phyloP scores from a whole-genome alignment of 805 yeast species.

The Metschnikowia matae region DNA sequence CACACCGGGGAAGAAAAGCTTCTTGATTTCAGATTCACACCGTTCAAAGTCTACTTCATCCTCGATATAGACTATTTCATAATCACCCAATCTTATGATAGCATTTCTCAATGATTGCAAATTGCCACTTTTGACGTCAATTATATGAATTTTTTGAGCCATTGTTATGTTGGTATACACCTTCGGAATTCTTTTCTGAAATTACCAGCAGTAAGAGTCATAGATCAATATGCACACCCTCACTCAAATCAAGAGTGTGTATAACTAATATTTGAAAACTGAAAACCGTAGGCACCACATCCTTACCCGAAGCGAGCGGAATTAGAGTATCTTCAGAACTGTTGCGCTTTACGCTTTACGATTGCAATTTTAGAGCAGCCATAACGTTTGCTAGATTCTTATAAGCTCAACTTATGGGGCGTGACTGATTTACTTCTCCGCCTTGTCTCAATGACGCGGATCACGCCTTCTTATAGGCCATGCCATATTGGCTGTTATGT shows the following conservation, averaged over 20 bases:
- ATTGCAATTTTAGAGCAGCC: too few species aligned
- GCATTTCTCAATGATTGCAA: constrained; percentile 87
- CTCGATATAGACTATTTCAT: constrained; percentile 57
- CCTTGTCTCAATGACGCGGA: too few species aligned
- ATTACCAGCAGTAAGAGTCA: constrained; percentile 5
- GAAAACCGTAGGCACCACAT: background rate
- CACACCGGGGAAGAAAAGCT: constrained; percentile 88
- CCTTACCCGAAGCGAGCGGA: background rate
- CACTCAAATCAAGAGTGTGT: background rate
- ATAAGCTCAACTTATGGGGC: too few species aligned
- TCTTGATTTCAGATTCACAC: constrained; percentile 41
- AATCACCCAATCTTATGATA: constrained; percentile 66
- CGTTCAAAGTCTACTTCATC: constrained; percentile 51
- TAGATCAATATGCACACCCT: background rate
- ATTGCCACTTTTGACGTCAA: constrained; percentile 94
- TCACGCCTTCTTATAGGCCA: too few species aligned
- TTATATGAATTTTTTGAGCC: constrained; percentile 51
- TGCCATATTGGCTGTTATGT: too few species aligned
- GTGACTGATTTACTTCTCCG: too few species aligned
- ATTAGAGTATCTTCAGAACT: background rate
- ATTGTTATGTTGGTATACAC: constrained; percentile 7
- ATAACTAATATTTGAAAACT: background rate
- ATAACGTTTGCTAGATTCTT: too few species aligned
- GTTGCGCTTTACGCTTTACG: too few species aligned
- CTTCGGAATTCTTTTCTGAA: background rate